Conservation (phyloP, 78 protist species). For the Creolimax fragrantissima region DNA sequence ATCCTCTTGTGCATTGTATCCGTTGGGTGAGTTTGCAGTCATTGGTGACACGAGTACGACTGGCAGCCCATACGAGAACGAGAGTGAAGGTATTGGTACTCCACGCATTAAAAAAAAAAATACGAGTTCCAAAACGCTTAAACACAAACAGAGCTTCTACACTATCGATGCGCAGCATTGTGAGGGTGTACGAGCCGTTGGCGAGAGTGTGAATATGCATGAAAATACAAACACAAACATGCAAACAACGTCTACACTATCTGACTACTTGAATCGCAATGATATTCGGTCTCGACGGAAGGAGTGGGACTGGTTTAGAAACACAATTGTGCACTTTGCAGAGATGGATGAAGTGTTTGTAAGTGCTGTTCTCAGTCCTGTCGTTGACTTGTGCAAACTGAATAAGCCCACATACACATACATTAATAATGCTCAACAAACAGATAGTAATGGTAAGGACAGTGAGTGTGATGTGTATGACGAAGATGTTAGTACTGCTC, state of each 20-base stretch:
- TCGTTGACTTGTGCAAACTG: no score
- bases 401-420: no score
- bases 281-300: neutral
- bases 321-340: no score
- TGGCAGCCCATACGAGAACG: neutral
- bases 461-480: no score
- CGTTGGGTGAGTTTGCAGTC: neutral
- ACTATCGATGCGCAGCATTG: neutral
- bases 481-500: no score
- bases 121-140: neutral
- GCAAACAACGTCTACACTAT: neutral
- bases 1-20: neutral
- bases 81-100: neutral
- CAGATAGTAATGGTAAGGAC: no score
- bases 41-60: neutral
- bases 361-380: no score
- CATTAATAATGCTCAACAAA: no score
- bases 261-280: neutral
- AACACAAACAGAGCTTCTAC: neutral
- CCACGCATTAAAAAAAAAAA: neutral
- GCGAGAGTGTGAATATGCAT: neutral
- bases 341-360: no score
- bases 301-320: neutral
- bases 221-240: neutral
- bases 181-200: neutral